These are phyloP conservation scores for Fusarium verrucosum DNA, from an alignment of 2,329 filamentous ascomycete genomes.

Conservation along the genomic window DNA sequence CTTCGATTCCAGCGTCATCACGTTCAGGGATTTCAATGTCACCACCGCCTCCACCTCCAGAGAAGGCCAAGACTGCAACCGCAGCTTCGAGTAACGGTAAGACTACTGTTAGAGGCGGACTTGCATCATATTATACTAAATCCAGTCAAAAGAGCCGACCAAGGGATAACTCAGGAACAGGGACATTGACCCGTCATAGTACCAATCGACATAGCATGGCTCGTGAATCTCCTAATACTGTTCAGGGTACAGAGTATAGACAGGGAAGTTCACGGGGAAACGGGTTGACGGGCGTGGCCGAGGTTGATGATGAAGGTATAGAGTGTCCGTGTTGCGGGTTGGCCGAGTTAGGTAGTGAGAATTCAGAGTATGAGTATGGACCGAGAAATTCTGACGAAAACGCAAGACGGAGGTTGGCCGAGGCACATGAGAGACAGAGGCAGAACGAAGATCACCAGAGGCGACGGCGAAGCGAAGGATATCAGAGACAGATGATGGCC, in stretches of 20 bases:
- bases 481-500: neutral
- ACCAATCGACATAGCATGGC: too few species aligned
- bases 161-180: neutral
- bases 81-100: slow-evolving; percentile 1
- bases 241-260: too few species aligned
- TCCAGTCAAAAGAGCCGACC: neutral
- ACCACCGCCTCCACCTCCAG: neutral
- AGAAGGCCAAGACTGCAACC: neutral
- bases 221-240: too few species aligned
- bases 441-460: neutral
- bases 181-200: neutral
- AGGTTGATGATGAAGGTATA: too few species aligned
- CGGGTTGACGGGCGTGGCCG: too few species aligned
- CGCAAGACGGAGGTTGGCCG: neutral
- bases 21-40: neutral
- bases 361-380: neutral
- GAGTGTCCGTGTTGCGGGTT: too few species aligned
- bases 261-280: too few species aligned
- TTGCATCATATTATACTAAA: neutral
- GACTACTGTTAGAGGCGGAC: neutral
- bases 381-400: neutral
- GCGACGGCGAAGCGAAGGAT: too few species aligned
- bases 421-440: neutral
- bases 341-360: too few species aligned
- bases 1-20: neutral